Conservation (phyloP, 2,329 filamentous ascomycete genomes). For the Xenosphaeropsis pyriputrescens region DNA sequence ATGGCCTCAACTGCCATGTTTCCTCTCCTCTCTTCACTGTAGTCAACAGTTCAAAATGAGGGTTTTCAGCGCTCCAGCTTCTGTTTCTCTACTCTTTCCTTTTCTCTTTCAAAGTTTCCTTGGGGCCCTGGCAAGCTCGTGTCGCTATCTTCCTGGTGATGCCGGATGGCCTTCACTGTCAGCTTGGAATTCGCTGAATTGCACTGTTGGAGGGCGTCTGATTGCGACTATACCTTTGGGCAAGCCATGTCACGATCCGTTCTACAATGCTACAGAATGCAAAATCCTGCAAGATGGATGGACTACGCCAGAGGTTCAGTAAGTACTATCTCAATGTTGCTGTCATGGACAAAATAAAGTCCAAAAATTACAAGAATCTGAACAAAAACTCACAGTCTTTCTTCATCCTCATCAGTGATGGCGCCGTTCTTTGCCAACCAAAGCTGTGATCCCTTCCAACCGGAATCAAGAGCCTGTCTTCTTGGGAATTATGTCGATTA, state of each 20-base stretch:
- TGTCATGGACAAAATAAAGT: slow-evolving; percentile 12
- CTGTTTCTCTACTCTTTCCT: too few relatives aligned
- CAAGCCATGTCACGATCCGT: slow-evolving; percentile 10
- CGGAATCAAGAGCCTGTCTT: slow-evolving; percentile 21
- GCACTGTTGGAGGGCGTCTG: slow-evolving; percentile 5
- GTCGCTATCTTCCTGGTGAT: slow-evolving; percentile 7
- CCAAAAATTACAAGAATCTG: too few relatives aligned
- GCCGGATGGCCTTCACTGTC: slow-evolving; percentile 5
- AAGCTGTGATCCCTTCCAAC: slow-evolving; percentile 17
- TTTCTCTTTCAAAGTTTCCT: too few relatives aligned
- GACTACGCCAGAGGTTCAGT: slow-evolving; percentile 21
- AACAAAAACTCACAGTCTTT: too few relatives aligned
- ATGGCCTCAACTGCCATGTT: too few relatives aligned
- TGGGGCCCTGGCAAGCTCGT: too few relatives aligned
- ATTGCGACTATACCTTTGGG: slow-evolving; percentile 6
- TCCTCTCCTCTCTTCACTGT: too few relatives aligned
- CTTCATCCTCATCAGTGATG: slow-evolving; percentile 25
- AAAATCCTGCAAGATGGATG: slow-evolving; percentile 14
- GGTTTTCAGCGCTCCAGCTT: too few relatives aligned
- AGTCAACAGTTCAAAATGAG: too few relatives aligned
- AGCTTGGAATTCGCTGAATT: slow-evolving; percentile 6
- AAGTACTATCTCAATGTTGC: slow-evolving; percentile 4
- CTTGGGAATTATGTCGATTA: slow-evolving; percentile 22
- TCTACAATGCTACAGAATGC: slow-evolving; percentile 9
- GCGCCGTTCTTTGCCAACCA: slow-evolving; percentile 23